phyloP scores from a whole-genome alignment of 345 rosid genomes.

The Firmiana major region DNA sequence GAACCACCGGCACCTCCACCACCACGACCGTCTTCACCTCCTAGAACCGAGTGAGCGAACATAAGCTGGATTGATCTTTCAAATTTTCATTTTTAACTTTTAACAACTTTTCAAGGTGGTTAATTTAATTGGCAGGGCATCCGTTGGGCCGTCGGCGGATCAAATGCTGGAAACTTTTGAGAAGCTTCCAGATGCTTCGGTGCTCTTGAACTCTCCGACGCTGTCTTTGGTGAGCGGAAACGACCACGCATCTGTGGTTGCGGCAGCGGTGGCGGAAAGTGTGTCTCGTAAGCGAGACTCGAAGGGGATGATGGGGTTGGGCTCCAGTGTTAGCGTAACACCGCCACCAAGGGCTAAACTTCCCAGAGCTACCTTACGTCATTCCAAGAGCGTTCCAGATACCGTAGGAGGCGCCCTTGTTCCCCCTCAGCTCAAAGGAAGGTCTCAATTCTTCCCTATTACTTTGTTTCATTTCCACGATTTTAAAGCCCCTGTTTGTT shows the following conservation, averaged over 20 bases:
- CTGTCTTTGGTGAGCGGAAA: slow-evolving; percentile 25
- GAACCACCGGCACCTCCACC: background rate
- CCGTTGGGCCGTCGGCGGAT: slow-evolving; percentile 8
- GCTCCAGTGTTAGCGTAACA: background rate
- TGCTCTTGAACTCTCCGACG: slow-evolving; percentile 56
- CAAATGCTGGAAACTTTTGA: slow-evolving; percentile 25
- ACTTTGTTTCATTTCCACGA: background rate
- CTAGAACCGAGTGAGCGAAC: slow-evolving; percentile 31
- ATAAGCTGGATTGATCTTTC: background rate
- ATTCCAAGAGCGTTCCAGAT: slow-evolving; percentile 9
- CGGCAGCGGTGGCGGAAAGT: slow-evolving; percentile 68
- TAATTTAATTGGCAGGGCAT: slow-evolving; percentile 27
- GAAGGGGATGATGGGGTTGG: slow-evolving; percentile 28
- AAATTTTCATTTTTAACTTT: background rate
- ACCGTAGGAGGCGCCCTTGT: background rate
- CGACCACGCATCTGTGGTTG: slow-evolving; percentile 75
- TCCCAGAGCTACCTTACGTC: slow-evolving; percentile 1
- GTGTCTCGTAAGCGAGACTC: slow-evolving; percentile 65
- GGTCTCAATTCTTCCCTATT: background rate
- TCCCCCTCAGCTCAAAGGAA: slow-evolving; percentile 15
- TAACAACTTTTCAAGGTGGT: background rate
- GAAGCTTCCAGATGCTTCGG: slow-evolving; percentile 84
- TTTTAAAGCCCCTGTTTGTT: background rate
- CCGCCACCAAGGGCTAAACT: slow-evolving; percentile 1
- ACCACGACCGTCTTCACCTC: slow-evolving; percentile 20